Conservation (phyloP, 257 asterid species). For the Rubia yunnanensis region DNA sequence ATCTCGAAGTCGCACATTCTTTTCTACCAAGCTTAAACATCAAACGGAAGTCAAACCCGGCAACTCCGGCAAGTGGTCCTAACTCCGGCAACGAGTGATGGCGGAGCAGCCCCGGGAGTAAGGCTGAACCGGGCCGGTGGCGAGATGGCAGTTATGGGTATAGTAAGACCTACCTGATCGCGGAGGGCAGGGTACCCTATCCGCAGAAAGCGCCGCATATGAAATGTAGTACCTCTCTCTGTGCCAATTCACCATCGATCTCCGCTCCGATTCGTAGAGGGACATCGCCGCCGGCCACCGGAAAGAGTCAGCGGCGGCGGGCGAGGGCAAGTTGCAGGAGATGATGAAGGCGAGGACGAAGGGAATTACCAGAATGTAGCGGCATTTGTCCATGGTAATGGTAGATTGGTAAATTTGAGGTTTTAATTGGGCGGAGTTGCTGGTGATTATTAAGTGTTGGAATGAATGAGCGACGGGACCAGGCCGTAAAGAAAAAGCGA, state of each 20-base stretch:
- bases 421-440: neutral
- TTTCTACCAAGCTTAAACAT: neutral
- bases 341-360: constrained; percentile 21
- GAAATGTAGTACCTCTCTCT: constrained; percentile 52
- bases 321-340: neutral
- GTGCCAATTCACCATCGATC: constrained; percentile 58
- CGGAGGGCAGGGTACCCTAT: constrained; percentile 73
- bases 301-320: constrained; percentile 22
- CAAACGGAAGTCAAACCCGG: neutral
- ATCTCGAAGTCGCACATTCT: neutral
- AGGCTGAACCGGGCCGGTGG: constrained; percentile 67
- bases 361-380: constrained; percentile 10
- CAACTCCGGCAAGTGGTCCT: neutral
- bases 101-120: constrained; percentile 79
- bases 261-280: constrained; percentile 18
- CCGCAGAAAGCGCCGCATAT: constrained; percentile 63
- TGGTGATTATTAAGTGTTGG: neutral
- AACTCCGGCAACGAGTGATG: constrained; percentile 72
- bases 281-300: constrained; percentile 35
- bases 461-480: neutral
- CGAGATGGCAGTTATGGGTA: constrained; percentile 58
- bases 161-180: constrained; percentile 84
- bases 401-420: neutral
- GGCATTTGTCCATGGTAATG: no score
- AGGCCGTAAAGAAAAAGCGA: neutral